Evolutionary conservation across 1,139 yeast genomes (phyloP).

Genomic region (Magnusiomyces tetraspermus): DNA sequence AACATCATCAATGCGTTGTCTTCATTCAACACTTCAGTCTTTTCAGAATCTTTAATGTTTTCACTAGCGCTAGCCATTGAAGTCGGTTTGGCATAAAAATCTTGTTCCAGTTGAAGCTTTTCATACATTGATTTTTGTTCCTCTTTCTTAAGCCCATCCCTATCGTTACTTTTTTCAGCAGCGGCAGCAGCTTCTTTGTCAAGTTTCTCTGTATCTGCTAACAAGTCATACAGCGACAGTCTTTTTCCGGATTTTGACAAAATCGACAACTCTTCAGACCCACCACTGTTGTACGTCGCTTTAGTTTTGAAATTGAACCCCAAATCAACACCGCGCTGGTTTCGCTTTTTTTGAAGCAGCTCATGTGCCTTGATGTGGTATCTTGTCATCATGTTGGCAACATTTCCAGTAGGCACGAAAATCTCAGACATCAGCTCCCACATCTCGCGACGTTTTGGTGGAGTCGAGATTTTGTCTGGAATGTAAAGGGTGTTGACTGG

Average conservation of each 20-base stretch:
- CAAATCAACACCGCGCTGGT: neutral
- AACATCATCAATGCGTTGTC: neutral
- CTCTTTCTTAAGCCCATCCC: neutral
- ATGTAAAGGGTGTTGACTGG: neutral
- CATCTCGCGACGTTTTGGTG: constrained; percentile 36
- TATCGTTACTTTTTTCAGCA: neutral
- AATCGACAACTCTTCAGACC: neutral
- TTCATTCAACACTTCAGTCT: neutral
- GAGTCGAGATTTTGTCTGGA: neutral
- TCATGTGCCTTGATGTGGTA: constrained; percentile 3
- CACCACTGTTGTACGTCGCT: neutral
- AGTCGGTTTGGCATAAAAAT: neutral
- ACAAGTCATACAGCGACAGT: neutral
- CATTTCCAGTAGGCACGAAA: constrained; percentile 3
- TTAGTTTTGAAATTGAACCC: neutral
- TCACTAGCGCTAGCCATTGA: neutral
- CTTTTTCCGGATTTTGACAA: neutral
- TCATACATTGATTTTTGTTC: neutral
- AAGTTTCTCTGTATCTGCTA: neutral
- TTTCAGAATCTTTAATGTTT: neutral
- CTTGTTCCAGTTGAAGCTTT: neutral
- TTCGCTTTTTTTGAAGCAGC: neutral
- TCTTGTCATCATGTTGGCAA: constrained; percentile 4
- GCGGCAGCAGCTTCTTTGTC: neutral
- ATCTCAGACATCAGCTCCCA: constrained; percentile 6